Evolutionary conservation across 2,329 filamentous ascomycete genomes (phyloP), one percentile per base, ranked within the genome.

Genomic region (Chaetomium globosum): DNA sequence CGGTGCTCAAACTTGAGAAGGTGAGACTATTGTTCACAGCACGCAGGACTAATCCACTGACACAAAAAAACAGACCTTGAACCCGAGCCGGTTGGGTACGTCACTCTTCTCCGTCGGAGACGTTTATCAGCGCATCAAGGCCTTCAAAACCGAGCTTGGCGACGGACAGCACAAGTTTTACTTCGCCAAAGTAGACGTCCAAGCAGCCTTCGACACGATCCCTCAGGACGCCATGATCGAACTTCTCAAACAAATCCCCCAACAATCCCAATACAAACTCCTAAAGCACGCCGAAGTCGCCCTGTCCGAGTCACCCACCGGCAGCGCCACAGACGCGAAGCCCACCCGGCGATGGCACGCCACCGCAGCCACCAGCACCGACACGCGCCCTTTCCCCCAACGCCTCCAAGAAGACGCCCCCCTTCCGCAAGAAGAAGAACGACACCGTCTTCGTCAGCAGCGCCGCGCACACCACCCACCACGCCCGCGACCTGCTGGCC

Each of bases 121-220:
- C 61, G 87, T 99, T 51, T 92, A 95, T 71, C 79, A 81, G 13
- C 88, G 87, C 23, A 78, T 99, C 26, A 90, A 89, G 67, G 72
- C 69, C 0, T 98, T 96, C 79, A 89, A 89, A 68, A 71, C 77
- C 2, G 76, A 69, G 0, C 74, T 90, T 12, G 76, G 77, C 0
- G 65, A 76, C 1, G 68, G 69, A 0, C 71, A 77, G 0, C 72
- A 74, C 9, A 80, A 77, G 4, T 77, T 97, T 1, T 98, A 91
- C 77, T 96, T 98, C 77, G 93, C 89, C 66, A 99, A 99, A 75
- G 82, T 96, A 13, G 95, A 99, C 73, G 93, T 99, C 23, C 86
- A 91, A 74, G 87, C 92, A 2, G 96, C 94, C 71, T 99, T 97
- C 75, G 95, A 99, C 76, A 97, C 91, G 0, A 97, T 99, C 53